These are phyloP conservation scores for Leucaena leucocephala DNA, from an alignment of 306 rosid genomes.

Conservation along the genomic window DNA sequence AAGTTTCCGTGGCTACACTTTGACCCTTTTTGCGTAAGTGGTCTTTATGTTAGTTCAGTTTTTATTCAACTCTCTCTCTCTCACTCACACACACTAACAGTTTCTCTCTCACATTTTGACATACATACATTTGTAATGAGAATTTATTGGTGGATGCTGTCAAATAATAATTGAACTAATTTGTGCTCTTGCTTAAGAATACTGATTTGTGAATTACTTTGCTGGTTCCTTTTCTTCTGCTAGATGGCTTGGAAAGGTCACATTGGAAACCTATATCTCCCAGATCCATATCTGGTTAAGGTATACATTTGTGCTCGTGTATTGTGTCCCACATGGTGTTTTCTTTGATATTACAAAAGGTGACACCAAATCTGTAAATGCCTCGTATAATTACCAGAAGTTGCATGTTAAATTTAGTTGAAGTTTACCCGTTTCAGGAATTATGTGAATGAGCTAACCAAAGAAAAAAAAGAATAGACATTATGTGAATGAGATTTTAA, in stretches of 20 bases:
- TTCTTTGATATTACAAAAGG: not conserved
- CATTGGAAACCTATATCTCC: constrained; percentile 94
- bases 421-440: not conserved
- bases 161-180: constrained; percentile 17
- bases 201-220: constrained; percentile 24
- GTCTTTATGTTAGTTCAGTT: constrained; percentile 24
- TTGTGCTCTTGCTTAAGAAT: constrained; percentile 31
- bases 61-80: constrained; percentile 18
- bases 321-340: not conserved
- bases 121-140: constrained; percentile 8
- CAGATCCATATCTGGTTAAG: constrained; percentile 98
- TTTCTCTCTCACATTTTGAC: not conserved
- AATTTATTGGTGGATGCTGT: constrained; percentile 16
- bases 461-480: not conserved
- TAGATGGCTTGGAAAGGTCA: constrained; percentile 99
- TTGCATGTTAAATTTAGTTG: not conserved
- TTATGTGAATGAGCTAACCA: constrained; percentile 22
- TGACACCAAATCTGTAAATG: constrained; percentile 7
- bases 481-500: not conserved
- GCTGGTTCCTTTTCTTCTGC: constrained; percentile 20
- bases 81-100: not conserved
- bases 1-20: constrained; percentile 70
- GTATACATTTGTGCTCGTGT: constrained; percentile 40
- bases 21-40: constrained; percentile 90
- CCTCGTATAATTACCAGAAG: not conserved